Base-by-base conservation (phyloP, 2,329 filamentous ascomycete genomes). In the Madurella fahalii region DNA sequence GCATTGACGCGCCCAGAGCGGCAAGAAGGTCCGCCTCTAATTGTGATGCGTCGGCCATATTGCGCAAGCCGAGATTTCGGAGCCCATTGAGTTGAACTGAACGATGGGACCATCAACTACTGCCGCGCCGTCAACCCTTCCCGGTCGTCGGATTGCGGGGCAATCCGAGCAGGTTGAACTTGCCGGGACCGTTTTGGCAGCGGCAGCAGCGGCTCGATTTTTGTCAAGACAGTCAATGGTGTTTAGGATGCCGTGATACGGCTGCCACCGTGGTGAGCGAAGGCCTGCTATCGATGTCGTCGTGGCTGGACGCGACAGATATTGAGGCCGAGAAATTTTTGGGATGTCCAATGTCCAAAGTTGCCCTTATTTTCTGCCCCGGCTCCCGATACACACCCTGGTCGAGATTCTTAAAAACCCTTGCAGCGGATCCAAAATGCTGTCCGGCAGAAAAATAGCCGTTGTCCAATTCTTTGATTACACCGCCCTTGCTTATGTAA, bases 331-430 rank as follows among this genome's bases (percentile, higher is more conserved):
- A 59, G 58, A 66, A 66, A 61, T 53, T 64, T 65, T 52, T 61
- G 56, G 58, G 58, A 62, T 50, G 52, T 64, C 62, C 62, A 59
- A 58, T 44, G 42, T 42, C 42, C 54, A 57, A 57, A 59, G 58
- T 59, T 65, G 63, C 65, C 64, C 63, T 66, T 62, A 65, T 65
- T 64, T 66, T 54, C 57, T 65, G 65, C 65, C 65, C 65, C 64
- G 52, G 20, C 44, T 25, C 52, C 52, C 54, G 64, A 67, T 65
- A 67, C 63, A 66, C 65, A 65, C 47, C 42, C 32, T 11, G 40
- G 30, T 47, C 17, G 7, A 32, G 43, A 60, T 54, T 37, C 47
- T 43, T 37, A 42, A 50, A 53, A 53, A 40, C 25, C 32, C 40
- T 5, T 32, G n/a, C 42, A 17, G 20, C 18, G n/a, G 20, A 12